Evolutionary conservation across 345 rosid genomes (phyloP).

Genomic region (Psidium guajava): DNA sequence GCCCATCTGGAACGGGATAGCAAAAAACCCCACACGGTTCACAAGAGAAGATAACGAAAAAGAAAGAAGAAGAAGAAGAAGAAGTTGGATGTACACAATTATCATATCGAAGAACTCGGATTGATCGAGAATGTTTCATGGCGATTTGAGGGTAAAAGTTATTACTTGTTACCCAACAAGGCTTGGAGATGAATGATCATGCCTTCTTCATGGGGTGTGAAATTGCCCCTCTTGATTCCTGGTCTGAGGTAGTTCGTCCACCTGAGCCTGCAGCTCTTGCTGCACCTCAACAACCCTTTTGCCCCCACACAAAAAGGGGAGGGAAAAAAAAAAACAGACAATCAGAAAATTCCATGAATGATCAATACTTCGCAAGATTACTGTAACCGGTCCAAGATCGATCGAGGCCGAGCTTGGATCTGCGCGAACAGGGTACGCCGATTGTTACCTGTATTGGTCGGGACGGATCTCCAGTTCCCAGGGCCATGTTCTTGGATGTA

Average conservation of each 20-base stretch:
- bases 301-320: neutral
- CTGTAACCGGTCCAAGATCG: neutral
- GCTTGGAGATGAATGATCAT: conserved; percentile 98
- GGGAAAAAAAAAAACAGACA: neutral
- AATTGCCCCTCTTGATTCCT: conserved; percentile 96
- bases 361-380: neutral
- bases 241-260: conserved; percentile 99
- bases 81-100: neutral
- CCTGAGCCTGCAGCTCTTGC: conserved; percentile 98
- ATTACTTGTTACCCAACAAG: conserved; percentile 99
- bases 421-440: neutral
- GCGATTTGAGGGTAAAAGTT: neutral
- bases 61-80: neutral
- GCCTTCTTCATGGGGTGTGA: conserved; percentile 96
- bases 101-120: neutral
- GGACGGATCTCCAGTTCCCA: conserved; percentile 96
- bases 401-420: neutral
- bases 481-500: conserved; percentile 95
- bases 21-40: neutral
- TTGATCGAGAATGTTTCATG: neutral
- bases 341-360: neutral
- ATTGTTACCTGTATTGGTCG: conserved; percentile 69
- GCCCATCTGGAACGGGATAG: conserved; percentile 58
- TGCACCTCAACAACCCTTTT: conserved; percentile 78
- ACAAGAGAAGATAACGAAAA: neutral